Base-by-base conservation (phyloP, 2,329 filamentous ascomycete species). In the Xylaria sp. region DNA sequence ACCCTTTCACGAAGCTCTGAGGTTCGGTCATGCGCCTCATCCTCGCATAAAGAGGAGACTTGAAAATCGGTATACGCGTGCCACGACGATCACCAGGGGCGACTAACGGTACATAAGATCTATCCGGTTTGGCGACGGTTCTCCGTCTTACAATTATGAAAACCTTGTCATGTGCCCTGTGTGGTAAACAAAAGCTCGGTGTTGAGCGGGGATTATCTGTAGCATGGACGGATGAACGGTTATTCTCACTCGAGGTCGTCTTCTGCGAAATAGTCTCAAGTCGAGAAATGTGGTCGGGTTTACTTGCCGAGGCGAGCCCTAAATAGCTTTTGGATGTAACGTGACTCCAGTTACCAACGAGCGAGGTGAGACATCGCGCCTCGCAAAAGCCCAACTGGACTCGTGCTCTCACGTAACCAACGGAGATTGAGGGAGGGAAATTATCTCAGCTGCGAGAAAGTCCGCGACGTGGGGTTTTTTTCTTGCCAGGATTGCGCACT, bases 371-470 rank as follows among this genome's bases (percentile, higher is more conserved):
- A 28, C n/a, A n/a, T 60, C 7, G 52, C 39, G 28, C 33, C 9
- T 54, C 46, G 28, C 7, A 28, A 31, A 25, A 18, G 25, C 28
- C 62, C 23, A 18, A n/a, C 23, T 33, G 23, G 36, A 20, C 23
- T 55, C 4, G n/a, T 41, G 25, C 8, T 18, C 31, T 62, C 48
- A 59, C 36, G 23, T 31, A 9, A 52, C 46, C 31, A 49, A 55
- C 49, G 18, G 41, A 60, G 52, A 52, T 36, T 23, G 55, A 55
- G 55, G 18, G 41, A 60, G 52, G 36, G 9, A 3, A 56, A 28
- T 39, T 28, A 28, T 3, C n/a, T 52, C 62, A 36, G 62, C 58
- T 31, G 62, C 36, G 18, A 33, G 18, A 43, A 58, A 49, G 43
- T 31, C 13, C 3, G 48, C 15, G 33, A 39, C 12, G 28, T 48